A percentile compares a stretch with the other conserved stretches of the same genome.
Evolutionary conservation across 805 yeast genomes (phyloP).

Genomic region (Candida caryicola): DNA sequence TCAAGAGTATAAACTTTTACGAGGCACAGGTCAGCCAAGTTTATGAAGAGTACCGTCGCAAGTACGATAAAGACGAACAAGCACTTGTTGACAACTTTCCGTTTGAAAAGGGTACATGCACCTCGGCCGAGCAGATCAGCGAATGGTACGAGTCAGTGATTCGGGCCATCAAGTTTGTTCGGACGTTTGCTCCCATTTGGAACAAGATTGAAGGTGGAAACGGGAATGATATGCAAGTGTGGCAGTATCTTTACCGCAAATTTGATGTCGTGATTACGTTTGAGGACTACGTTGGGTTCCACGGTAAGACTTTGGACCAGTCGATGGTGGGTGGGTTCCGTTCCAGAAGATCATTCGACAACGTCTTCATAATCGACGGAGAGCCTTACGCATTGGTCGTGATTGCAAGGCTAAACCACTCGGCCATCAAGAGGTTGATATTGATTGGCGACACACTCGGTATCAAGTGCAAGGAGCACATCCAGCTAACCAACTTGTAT

Average conservation of each 20-base stretch:
- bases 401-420: constrained; percentile 2
- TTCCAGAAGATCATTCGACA: constrained; percentile 3
- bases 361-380: constrained; percentile 8
- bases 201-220: neutral
- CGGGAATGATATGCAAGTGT: constrained; percentile 2
- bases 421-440: constrained; percentile 3
- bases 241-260: constrained; percentile 8
- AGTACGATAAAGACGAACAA: neutral
- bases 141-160: constrained; percentile 2
- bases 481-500: neutral
- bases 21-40: constrained; percentile 8
- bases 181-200: constrained; percentile 8
- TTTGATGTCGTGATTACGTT: constrained; percentile 8
- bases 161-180: constrained; percentile 3
- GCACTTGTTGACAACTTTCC: constrained; percentile 6
- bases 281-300: constrained; percentile 10
- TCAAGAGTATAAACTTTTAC: constrained; percentile 6
- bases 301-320: neutral
- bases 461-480: neutral
- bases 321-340: neutral
- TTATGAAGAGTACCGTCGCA: constrained; percentile 7
- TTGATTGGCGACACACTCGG: constrained; percentile 8
- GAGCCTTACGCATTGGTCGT: constrained; percentile 3
- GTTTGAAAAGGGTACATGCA: constrained; percentile 3
- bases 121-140: constrained; percentile 7